Conservation (phyloP, 176 grass and related monocot genomes). For the Carex pumila region DNA sequence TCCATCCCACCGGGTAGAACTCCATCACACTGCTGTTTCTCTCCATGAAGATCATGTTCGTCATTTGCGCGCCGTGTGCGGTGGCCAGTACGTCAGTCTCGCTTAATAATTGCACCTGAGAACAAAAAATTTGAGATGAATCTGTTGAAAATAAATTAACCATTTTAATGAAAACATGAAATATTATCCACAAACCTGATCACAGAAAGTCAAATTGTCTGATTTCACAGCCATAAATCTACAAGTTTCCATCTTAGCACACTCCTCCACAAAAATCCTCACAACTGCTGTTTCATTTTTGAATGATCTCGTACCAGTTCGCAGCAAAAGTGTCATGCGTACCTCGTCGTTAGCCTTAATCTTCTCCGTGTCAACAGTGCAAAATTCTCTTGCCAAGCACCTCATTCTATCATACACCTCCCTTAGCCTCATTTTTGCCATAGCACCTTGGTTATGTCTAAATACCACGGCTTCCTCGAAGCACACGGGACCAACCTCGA, state of each 20-base stretch:
- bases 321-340: constrained; percentile 40
- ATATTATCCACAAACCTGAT: constrained; percentile 15
- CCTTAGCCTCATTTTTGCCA: constrained; percentile 20
- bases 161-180: not conserved
- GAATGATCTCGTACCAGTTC: constrained; percentile 36
- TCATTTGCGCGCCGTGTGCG: constrained; percentile 64
- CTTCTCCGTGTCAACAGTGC: not conserved
- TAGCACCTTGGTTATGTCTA: constrained; percentile 28
- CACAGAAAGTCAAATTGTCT: constrained; percentile 61
- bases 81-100: constrained; percentile 47
- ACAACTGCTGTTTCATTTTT: constrained; percentile 49
- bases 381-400: constrained; percentile 44
- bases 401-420: constrained; percentile 38
- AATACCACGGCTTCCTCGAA: constrained; percentile 67
- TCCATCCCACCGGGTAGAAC: constrained; percentile 65
- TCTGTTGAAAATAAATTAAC: not conserved
- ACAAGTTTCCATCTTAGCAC: constrained; percentile 34
- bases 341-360: not conserved
- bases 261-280: constrained; percentile 34
- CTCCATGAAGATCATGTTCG: constrained; percentile 69
- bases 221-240: constrained; percentile 5
- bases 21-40: constrained; percentile 63
- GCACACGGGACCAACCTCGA: constrained; percentile 13
- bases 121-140: not conserved
- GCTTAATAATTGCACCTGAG: constrained; percentile 54